Percentiles rank a stretch among this genome's conserved stretches.
phyloP scores from a whole-genome alignment of 192 early-diverging fungal species.

The Dimargaris xerosporica region DNA sequence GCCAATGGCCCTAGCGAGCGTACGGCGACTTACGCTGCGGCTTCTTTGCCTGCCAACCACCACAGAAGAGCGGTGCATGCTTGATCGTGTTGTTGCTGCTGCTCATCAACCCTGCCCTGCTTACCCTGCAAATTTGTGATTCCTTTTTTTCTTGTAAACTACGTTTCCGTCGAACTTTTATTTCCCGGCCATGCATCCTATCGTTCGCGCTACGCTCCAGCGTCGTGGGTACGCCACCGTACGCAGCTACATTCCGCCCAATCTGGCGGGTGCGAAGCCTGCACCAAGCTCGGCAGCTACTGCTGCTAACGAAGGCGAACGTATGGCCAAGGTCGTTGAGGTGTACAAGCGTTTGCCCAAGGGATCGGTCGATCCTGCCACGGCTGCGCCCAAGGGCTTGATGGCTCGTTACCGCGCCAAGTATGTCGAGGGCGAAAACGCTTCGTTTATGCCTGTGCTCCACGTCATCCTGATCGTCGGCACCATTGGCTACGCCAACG shows the following conservation, averaged over 20 bases:
- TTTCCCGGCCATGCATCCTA: slow-evolving; percentile 1
- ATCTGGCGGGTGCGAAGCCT: slow-evolving; percentile 22
- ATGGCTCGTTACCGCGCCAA: slow-evolving; percentile 45
- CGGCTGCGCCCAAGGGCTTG: slow-evolving; percentile 34
- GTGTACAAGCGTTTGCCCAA: slow-evolving; percentile 65
- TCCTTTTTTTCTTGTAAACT: too few species aligned
- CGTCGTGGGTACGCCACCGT: slow-evolving; percentile 5
- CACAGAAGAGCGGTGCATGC: too few species aligned
- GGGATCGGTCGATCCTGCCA: slow-evolving; percentile 33
- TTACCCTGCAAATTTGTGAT: too few species aligned
- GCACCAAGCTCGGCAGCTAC: slow-evolving; percentile 38
- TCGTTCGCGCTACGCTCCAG: neutral
- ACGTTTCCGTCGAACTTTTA: too few species aligned
- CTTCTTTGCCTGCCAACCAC: too few species aligned
- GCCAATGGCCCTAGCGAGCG: too few species aligned
- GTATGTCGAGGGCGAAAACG: slow-evolving; percentile 59
- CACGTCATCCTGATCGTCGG: slow-evolving; percentile 46
- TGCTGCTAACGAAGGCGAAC: slow-evolving; percentile 32
- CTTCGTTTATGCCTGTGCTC: slow-evolving; percentile 43
- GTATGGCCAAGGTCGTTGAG: slow-evolving; percentile 46
- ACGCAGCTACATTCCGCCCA: slow-evolving; percentile 9
- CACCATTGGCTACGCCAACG: slow-evolving; percentile 46
- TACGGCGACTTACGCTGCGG: too few species aligned
- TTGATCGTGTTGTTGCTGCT: too few species aligned
- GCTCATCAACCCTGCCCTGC: too few species aligned